Base-by-base conservation (phyloP, 176 grass and related monocot genomes). In the Raddia distichophylla region DNA sequence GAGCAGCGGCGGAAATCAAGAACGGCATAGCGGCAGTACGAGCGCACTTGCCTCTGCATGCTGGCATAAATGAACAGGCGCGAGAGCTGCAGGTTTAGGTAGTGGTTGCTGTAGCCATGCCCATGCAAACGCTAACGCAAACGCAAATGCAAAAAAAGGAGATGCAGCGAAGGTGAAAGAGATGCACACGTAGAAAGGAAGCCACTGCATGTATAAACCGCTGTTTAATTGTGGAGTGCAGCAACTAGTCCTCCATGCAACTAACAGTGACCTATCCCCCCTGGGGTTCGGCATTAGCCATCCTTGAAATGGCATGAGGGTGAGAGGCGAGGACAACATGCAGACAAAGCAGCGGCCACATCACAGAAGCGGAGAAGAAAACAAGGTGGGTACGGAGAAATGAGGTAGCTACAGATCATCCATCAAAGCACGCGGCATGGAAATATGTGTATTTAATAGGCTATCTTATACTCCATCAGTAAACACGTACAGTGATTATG, bases 11-110 rank as follows among this genome's bases (percentile, higher is more conserved):
- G 32, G 70, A 76, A 69, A 81, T 73, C 57, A 32, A 76, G 47
- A 67, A 70, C 52, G 75, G 60, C 71, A 19, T n/a, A 3, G 43
- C 19, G 33, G 75, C 74, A 59, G 37, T 40, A 40, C 37, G 37
- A 2, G 37, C 37, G 37, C 75, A 84, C 46, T 54, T 82, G 57
- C 34, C 79, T 45, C 54, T 75, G 63, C 27, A 27, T 27, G 27
- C 72, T 52, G 1, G n/a, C 66, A 78, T 82, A 82, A 82, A 78
- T 90, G 79, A 77, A 35, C 78, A 73, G 76, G 73, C 60, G 87
- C 77, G 60, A 20, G 8, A 67, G 73, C 60, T 90, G 78, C 83
- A 90, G 60, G 73, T 86, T 86, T 90, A 82, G 87, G 87, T 90
- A 67, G 72, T 6, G 34, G 19, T 69, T 77, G 51, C 60, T 64